Percentiles rank a stretch among this genome's conserved stretches.
Evolutionary conservation across 257 asterid species (phyloP).

Genomic region (Ehretia macrophylla): DNA sequence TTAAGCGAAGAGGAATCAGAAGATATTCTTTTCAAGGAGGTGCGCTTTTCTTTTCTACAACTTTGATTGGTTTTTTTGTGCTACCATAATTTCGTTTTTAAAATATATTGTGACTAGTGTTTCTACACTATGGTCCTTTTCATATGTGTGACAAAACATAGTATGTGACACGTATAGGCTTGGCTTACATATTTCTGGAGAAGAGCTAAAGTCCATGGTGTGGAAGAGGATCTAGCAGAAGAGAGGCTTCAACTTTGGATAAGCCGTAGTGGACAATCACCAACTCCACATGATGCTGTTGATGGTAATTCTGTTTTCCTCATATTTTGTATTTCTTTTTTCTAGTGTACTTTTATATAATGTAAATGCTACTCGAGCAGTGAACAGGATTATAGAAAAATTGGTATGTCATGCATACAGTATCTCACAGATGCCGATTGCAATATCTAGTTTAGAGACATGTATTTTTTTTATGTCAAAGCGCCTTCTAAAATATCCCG

Average conservation of each 20-base stretch:
- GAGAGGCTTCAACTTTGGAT: slow-evolving; percentile 88
- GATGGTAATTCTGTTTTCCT: slow-evolving; percentile 53
- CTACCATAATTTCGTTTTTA: neutral
- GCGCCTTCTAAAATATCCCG: too few species aligned
- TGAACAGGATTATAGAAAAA: too few species aligned
- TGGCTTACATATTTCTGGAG: slow-evolving; percentile 99
- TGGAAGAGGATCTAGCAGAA: slow-evolving; percentile 96
- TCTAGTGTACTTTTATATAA: too few species aligned
- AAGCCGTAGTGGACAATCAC: slow-evolving; percentile 77
- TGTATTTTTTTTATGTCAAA: too few species aligned
- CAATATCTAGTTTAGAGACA: too few species aligned
- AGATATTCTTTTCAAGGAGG: slow-evolving; percentile 96
- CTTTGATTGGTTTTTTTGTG: slow-evolving; percentile 8
- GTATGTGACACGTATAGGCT: slow-evolving; percentile 45
- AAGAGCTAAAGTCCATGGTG: slow-evolving; percentile 88
- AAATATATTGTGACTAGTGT: too few species aligned
- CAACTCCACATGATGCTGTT: slow-evolving; percentile 91
- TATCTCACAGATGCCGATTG: too few species aligned
- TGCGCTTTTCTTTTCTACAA: slow-evolving; percentile 18
- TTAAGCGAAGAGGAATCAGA: slow-evolving; percentile 82
- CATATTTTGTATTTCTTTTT: too few species aligned
- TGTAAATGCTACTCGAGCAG: too few species aligned
- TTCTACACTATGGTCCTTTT: too few species aligned
- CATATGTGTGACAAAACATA: neutral
- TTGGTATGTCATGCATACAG: too few species aligned